Conservation (phyloP, 2,329 filamentous ascomycete genomes). For the Lecanicillium sp. region DNA sequence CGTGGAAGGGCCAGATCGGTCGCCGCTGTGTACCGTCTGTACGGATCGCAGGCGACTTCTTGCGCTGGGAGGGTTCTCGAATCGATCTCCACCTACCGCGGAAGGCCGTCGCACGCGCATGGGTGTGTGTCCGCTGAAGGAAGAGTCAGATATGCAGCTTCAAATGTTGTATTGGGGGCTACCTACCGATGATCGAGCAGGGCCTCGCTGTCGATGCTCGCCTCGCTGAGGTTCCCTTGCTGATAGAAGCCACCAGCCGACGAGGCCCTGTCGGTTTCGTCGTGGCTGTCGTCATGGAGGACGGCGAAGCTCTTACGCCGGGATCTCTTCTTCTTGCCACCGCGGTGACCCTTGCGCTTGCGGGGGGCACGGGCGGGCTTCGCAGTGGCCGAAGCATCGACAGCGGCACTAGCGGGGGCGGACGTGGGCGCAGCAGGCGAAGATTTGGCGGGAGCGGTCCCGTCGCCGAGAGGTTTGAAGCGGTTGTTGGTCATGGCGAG, state of each 20-base stretch:
- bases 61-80: constrained; percentile 27
- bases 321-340: constrained; percentile 69
- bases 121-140: constrained; percentile 49
- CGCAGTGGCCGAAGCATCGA: constrained; percentile 14
- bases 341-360: constrained; percentile 66
- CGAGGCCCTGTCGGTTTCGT: constrained; percentile 28
- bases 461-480: constrained; percentile 23
- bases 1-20: constrained; percentile 42
- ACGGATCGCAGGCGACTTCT: constrained; percentile 32
- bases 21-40: constrained; percentile 33
- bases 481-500: constrained; percentile 29
- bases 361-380: constrained; percentile 31
- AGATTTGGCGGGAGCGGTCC: constrained; percentile 13
- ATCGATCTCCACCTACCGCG: constrained; percentile 33
- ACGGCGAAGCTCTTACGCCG: constrained; percentile 77
- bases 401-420: constrained; percentile 17
- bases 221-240: constrained; percentile 63
- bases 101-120: constrained; percentile 61
- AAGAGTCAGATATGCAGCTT: not conserved
- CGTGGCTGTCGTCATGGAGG: constrained; percentile 48
- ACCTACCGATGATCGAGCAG: constrained; percentile 77
- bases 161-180: not conserved
- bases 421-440: constrained; percentile 10
- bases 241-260: constrained; percentile 42
- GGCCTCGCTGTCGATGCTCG: constrained; percentile 83